phyloP scores from a whole-genome alignment of 2,329 filamentous ascomycete species.

The Fusarium napiforme region DNA sequence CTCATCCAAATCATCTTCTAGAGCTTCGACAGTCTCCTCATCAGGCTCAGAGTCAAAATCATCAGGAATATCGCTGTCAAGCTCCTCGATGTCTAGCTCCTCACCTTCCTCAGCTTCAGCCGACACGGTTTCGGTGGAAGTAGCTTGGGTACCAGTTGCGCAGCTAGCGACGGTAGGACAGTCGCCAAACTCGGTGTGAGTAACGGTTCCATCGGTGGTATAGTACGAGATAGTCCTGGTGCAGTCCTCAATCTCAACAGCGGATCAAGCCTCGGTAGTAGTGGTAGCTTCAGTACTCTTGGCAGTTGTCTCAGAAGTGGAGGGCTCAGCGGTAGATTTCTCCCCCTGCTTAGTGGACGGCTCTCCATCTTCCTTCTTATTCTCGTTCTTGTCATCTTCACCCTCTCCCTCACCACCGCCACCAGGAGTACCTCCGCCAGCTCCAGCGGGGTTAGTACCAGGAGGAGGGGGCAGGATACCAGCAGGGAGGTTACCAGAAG shows the following conservation, averaged over 20 bases:
- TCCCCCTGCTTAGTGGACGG: background rate
- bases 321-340: background rate
- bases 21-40: background rate
- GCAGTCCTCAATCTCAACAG: constrained; percentile 11
- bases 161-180: constrained; percentile 12
- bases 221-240: constrained; percentile 13
- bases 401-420: background rate
- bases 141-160: constrained; percentile 14
- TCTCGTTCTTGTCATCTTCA: background rate
- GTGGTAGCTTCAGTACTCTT: constrained; percentile 14
- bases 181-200: constrained; percentile 10
- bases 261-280: constrained; percentile 5
- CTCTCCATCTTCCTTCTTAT: background rate
- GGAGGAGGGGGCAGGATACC: background rate
- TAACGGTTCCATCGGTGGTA: constrained; percentile 1
- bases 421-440: background rate
- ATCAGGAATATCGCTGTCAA: background rate
- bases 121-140: background rate
- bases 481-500: background rate
- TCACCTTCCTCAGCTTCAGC: constrained; percentile 6
- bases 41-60: background rate
- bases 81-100: background rate
- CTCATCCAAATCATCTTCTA: background rate
- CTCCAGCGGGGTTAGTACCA: background rate
- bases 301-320: background rate